A percentile compares a stretch with the other conserved stretches of the same genome.
Conservation (phyloP, 805 yeast species). For the Hanseniaspora nectarophila region DNA sequence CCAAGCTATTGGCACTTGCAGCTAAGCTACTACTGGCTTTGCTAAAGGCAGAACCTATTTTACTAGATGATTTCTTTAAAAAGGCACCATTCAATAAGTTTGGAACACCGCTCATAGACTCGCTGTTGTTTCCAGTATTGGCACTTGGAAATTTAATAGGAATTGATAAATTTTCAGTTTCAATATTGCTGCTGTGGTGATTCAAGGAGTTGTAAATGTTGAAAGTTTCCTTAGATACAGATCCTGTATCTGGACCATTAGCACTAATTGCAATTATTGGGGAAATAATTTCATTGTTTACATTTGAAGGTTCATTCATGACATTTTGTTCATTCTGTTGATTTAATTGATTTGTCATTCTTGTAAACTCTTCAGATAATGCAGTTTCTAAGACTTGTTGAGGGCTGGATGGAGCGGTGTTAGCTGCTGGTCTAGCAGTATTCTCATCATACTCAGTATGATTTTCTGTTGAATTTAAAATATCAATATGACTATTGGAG, state of each 20-base stretch:
- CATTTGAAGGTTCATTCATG: not conserved
- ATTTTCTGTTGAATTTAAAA: not conserved
- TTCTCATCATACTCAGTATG: not conserved
- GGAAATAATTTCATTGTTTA: not conserved
- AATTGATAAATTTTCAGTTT: not conserved
- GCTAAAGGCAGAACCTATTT: not conserved
- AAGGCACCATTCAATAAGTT: not conserved
- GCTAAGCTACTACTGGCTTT: not conserved
- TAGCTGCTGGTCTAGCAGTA: not conserved
- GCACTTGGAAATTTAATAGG: conserved; percentile 1
- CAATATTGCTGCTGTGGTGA: not conserved
- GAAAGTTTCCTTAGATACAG: not conserved
- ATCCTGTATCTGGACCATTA: not conserved
- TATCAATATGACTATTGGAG: not conserved
- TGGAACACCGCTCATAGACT: not conserved
- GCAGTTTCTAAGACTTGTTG: not conserved
- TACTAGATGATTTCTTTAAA: not conserved
- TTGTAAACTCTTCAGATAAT: not conserved
- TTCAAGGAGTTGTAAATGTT: not conserved
- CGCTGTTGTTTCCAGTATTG: not conserved
- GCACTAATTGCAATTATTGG: too few species aligned
- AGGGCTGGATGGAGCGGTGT: not conserved
- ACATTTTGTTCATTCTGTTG: not conserved
- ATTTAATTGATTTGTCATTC: not conserved
- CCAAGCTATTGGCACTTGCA: not conserved